Evolutionary conservation across 2,329 filamentous ascomycete genomes (phyloP), one percentile per base, ranked within the genome.

Genomic region (Beauveria sp.): DNA sequence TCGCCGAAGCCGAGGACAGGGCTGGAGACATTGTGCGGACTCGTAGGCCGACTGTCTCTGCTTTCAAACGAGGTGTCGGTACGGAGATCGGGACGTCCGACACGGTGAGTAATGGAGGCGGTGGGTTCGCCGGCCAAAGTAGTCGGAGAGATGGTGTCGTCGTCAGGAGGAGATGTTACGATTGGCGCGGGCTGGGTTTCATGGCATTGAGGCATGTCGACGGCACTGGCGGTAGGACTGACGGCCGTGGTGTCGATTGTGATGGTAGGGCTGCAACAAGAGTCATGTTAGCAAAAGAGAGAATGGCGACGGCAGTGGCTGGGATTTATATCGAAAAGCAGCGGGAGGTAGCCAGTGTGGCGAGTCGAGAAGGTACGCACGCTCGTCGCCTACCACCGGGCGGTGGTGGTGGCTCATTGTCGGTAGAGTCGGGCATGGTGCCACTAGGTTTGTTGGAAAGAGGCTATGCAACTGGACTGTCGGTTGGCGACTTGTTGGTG

Each of bases 11-110:
- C 62, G 34, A 63, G 62, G 9, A 84, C 76, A 1, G 82, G 82
- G 64, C 77, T 85, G 31, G 86, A 88, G 55, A 91, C 80, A 75
- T 90, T 91, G 72, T 90, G 87, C 9, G 88, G 87, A 65, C 88
- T 90, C 14, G 84, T 87, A 1, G 88, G 88, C 62, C 86, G 79
- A 70, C 83, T 88, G 64, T 88, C 85, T 66, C 77, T 82, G 72
- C 81, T 85, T 22, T 90, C 88, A 66, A 89, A 87, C 1, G 86
- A 86, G 43, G 79, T 78, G n/a, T 82, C 78, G 16, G 78, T 75
- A 64, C 80, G 79, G 46, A 83, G 70, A 62, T 88, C 82, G 46
- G 69, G 68, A 61, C 65, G 64, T 12, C 66, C 62, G 57, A 67
- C 62, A 62, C 69, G 66, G 8, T 66, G 63, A n/a, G 68, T 65